phyloP scores from a whole-genome alignment of 306 rosid species.

The Quercus ilex region DNA sequence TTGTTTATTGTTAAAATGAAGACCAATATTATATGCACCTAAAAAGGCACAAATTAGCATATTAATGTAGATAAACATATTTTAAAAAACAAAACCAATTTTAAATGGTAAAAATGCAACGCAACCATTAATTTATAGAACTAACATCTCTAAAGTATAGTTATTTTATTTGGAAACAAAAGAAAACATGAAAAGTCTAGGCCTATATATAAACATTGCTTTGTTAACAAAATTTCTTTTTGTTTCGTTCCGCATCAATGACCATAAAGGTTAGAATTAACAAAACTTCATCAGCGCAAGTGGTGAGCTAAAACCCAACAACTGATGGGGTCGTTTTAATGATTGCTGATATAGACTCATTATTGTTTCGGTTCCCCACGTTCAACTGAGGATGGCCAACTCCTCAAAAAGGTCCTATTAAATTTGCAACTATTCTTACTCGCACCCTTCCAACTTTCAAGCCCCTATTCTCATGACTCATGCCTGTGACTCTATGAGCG shows the following conservation, averaged over 20 bases:
- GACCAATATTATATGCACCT: too few species aligned
- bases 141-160: too few species aligned
- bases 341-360: conserved; percentile 58
- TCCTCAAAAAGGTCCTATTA: conserved; percentile 14
- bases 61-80: too few species aligned
- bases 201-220: neutral
- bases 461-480: neutral
- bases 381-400: conserved; percentile 37
- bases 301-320: conserved; percentile 20
- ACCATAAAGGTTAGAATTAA: conserved; percentile 7
- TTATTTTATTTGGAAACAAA: too few species aligned
- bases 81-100: too few species aligned
- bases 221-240: conserved; percentile 4
- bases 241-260: conserved; percentile 18
- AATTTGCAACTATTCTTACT: neutral
- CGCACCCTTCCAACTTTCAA: neutral
- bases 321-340: conserved; percentile 36
- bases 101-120: too few species aligned
- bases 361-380: conserved; percentile 75
- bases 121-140: too few species aligned
- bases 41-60: too few species aligned
- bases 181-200: neutral
- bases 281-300: conserved; percentile 12
- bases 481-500: neutral
- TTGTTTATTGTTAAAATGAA: too few species aligned